These are phyloP conservation scores for Penicillium expansum DNA, from an alignment of 2,329 filamentous ascomycete genomes.

Conservation along the genomic window DNA sequence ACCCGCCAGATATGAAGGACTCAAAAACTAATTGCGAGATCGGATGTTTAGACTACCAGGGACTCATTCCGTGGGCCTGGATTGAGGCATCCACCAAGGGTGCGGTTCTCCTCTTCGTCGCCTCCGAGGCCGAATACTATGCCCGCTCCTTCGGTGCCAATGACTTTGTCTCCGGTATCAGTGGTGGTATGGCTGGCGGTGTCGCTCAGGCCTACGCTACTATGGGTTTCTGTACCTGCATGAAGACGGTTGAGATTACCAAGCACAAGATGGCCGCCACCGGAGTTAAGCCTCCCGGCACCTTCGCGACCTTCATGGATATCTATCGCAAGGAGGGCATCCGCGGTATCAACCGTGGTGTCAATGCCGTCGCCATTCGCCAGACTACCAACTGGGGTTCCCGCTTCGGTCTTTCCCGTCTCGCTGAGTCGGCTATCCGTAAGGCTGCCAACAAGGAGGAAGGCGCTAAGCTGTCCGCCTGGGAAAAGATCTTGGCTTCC, in stretches of 20 bases:
- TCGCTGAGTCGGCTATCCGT: constrained; percentile 87
- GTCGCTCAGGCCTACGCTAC: constrained; percentile 97
- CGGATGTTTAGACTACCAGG: constrained; percentile 78
- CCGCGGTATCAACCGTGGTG: constrained; percentile 93
- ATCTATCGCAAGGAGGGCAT: constrained; percentile 96
- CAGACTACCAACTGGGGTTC: constrained; percentile 99
- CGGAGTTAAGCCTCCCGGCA: constrained; percentile 82
- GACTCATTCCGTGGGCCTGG: constrained; percentile 99
- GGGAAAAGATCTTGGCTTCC: constrained; percentile 87
- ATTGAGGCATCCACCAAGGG: constrained; percentile 99
- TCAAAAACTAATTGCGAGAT: constrained; percentile 12
- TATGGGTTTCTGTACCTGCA: constrained; percentile 99
- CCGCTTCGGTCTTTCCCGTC: constrained; percentile 87
- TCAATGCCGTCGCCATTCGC: constrained; percentile 96
- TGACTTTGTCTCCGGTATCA: constrained; percentile 85
- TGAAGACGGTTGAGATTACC: constrained; percentile 99
- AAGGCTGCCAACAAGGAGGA: constrained; percentile 73
- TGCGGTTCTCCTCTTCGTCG: constrained; percentile 97
- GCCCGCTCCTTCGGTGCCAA: constrained; percentile 77
- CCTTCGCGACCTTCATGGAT: constrained; percentile 92
- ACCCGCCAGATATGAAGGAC: constrained; percentile 15
- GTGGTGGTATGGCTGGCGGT: constrained; percentile 88
- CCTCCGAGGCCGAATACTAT: constrained; percentile 95
- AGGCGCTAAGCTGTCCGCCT: constrained; percentile 69
- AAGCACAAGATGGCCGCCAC: constrained; percentile 88